Percentiles rank a stretch among this genome's conserved stretches.
Conservation (phyloP, 192 early-diverging fungal species). For the Backusella sp. region DNA sequence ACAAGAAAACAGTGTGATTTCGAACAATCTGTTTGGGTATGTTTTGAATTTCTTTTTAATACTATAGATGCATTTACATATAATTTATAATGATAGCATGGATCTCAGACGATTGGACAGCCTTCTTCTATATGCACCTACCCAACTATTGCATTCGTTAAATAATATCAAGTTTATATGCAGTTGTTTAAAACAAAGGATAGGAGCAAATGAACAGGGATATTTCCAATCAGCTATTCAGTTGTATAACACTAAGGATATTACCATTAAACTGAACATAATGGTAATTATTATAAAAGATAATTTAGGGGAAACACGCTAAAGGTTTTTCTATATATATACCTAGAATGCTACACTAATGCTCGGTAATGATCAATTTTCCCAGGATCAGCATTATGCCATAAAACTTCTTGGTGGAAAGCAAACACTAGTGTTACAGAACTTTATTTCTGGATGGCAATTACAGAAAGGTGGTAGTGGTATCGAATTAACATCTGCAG, state of each 20-base stretch:
- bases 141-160: not conserved
- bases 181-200: not conserved
- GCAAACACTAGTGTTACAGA: conserved; percentile 23
- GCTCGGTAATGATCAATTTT: not conserved
- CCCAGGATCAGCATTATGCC: conserved; percentile 13
- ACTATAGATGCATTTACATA: not conserved
- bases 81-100: conserved; percentile 8
- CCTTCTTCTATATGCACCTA: not conserved
- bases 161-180: not conserved
- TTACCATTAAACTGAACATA: conserved; percentile 23
- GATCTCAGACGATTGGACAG: conserved; percentile 12
- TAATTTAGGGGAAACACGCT: not conserved
- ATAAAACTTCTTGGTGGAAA: conserved; percentile 23
- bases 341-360: conserved; percentile 19
- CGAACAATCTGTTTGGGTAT: conserved; percentile 27
- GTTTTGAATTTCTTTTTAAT: not conserved
- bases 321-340: not conserved
- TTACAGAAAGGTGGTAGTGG: conserved; percentile 22
- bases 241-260: conserved; percentile 14
- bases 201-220: conserved; percentile 12
- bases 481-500: conserved; percentile 21
- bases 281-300: conserved; percentile 10
- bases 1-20: conserved; percentile 21
- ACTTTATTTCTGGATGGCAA: conserved; percentile 25
- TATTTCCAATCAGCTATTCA: conserved; percentile 20